A percentile compares a stretch with the other conserved stretches of the same genome.
Conservation (phyloP, 106 monocot species). For the Phalaenopsis equestris region DNA sequence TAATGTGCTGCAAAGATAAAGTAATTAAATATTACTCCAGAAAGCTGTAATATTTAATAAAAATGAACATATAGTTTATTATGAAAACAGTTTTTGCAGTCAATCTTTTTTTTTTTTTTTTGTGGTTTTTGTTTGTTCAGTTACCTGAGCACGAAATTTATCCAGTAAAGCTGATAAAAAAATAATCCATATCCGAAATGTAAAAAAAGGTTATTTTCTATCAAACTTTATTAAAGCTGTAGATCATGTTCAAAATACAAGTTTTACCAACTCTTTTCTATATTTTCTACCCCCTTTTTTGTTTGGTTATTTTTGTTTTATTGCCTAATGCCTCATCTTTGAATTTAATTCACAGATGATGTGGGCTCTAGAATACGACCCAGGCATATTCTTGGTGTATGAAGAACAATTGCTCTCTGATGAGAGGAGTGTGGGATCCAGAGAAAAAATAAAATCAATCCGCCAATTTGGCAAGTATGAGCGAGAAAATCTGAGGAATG, state of each 20-base stretch:
- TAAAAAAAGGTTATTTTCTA: neutral
- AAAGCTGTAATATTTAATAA: conserved; percentile 1
- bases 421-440: conserved; percentile 2
- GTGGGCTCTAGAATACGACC: conserved; percentile 37
- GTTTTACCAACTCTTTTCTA: neutral
- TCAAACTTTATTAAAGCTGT: neutral
- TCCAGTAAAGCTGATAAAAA: neutral
- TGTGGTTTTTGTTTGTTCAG: neutral
- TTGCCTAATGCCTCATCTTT: neutral
- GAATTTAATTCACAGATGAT: conserved; percentile 21
- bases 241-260: neutral
- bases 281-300: neutral
- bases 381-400: conserved; percentile 15
- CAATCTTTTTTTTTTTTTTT: neutral
- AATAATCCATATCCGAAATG: neutral
- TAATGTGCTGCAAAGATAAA: neutral
- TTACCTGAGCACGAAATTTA: neutral
- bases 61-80: neutral
- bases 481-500: conserved; percentile 11
- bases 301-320: neutral
- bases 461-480: conserved; percentile 16
- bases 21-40: neutral
- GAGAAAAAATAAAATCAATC: conserved; percentile 6
- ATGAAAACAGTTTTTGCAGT: neutral
- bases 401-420: neutral